A percentile compares a stretch with the other conserved stretches of the same genome.
Evolutionary conservation across 1,139 yeast species (phyloP).

Genomic region (Wickerhamomyces sp.): DNA sequence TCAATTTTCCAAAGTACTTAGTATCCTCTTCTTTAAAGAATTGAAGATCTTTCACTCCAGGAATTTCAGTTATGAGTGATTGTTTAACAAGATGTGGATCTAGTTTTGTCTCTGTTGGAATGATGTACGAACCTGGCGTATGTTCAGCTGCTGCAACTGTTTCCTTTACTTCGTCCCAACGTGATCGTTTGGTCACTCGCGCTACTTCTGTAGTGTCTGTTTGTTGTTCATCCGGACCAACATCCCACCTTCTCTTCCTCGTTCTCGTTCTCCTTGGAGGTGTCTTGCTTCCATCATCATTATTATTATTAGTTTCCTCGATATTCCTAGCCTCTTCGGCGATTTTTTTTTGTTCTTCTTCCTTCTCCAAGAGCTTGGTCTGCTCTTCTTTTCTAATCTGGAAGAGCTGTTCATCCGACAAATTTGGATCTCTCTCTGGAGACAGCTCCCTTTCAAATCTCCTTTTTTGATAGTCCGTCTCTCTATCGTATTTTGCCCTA

Average conservation of each 20-base stretch:
- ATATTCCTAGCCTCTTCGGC: not conserved
- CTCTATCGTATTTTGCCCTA: conserved; percentile 30
- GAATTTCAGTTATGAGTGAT: conserved; percentile 47
- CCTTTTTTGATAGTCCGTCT: conserved; percentile 38
- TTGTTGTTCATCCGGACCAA: conserved; percentile 12
- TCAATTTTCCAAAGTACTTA: conserved; percentile 63
- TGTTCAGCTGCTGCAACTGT: conserved; percentile 11
- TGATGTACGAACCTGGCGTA: conserved; percentile 12
- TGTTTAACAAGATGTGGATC: conserved; percentile 25
- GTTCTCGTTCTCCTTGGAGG: conserved; percentile 22
- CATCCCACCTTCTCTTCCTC: conserved; percentile 30
- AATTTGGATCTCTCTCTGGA: conserved; percentile 25
- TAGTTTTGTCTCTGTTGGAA: conserved; percentile 30
- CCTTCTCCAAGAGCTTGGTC: conserved; percentile 16
- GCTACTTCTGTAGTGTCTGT: no score
- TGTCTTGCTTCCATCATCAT: conserved; percentile 20
- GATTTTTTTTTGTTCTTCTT: not conserved
- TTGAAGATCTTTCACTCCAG: conserved; percentile 60
- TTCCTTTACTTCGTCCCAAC: conserved; percentile 18
- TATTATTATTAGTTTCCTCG: no score
- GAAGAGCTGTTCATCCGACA: conserved; percentile 19
- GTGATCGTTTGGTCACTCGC: conserved; percentile 13
- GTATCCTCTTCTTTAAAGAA: conserved; percentile 69
- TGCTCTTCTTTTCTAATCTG: conserved; percentile 26
- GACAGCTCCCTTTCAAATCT: conserved; percentile 30